Evolutionary conservation across 129 eudicot genomes (phyloP).

Genomic region (Logfia minima): DNA sequence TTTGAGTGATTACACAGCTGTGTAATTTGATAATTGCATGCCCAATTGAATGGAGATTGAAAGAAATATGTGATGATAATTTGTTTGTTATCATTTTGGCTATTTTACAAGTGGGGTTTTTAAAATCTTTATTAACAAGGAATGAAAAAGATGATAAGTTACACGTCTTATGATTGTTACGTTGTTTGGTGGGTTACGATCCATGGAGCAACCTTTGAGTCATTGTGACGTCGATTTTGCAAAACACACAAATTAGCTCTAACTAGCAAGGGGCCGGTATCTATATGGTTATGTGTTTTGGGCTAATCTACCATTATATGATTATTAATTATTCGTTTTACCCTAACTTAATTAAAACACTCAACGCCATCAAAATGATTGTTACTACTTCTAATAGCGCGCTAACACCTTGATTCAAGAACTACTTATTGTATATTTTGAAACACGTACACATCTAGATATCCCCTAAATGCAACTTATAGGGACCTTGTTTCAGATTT

Average conservation of each 20-base stretch:
- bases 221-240: background rate
- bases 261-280: no score
- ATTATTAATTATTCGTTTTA: no score
- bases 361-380: no score
- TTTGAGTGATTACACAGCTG: constrained; percentile 26
- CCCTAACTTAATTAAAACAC: no score
- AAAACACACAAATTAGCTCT: background rate
- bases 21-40: background rate
- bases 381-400: no score
- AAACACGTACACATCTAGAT: no score
- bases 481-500: no score
- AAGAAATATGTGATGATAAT: constrained; percentile 17
- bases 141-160: constrained; percentile 1
- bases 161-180: background rate
- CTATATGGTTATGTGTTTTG: no score
- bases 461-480: no score
- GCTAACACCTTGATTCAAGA: no score
- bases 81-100: constrained; percentile 21
- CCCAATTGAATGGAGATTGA: constrained; percentile 7
- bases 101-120: constrained; percentile 11
- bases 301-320: no score
- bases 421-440: no score
- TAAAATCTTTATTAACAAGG: background rate
- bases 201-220: background rate
- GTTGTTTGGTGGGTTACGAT: background rate